Evolutionary conservation across 345 rosid species (phyloP).

Genomic region (Eutrema japonicum): DNA sequence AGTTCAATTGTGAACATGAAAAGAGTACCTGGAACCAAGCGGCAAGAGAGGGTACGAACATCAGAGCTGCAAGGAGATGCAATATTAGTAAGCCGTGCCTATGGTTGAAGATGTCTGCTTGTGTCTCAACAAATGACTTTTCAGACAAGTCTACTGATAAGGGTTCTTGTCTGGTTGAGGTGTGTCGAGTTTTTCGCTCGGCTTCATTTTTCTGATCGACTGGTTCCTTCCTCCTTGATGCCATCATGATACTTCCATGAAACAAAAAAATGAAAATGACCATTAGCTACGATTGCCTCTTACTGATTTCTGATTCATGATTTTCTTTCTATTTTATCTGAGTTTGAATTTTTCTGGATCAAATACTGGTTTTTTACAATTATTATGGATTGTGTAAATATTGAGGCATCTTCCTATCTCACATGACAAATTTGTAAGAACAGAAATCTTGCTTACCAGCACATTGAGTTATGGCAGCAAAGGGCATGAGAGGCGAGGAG

Average conservation of each 20-base stretch:
- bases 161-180: slow-evolving; percentile 46
- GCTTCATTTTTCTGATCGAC: slow-evolving; percentile 49
- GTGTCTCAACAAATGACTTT: slow-evolving; percentile 72
- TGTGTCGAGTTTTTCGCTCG: slow-evolving; percentile 48
- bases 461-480: slow-evolving; percentile 78
- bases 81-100: slow-evolving; percentile 78
- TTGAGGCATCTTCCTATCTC: not conserved
- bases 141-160: slow-evolving; percentile 47
- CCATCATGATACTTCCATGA: slow-evolving; percentile 65
- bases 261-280: slow-evolving; percentile 31
- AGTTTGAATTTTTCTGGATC: not conserved
- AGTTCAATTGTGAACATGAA: not conserved
- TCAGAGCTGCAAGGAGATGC: slow-evolving; percentile 76
- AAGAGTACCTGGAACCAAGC: slow-evolving; percentile 91
- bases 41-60: slow-evolving; percentile 87
- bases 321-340: not conserved
- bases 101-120: slow-evolving; percentile 81
- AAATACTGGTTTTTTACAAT: not conserved
- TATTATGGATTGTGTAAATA: not conserved
- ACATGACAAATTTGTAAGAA: slow-evolving; percentile 11
- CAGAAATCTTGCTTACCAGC: slow-evolving; percentile 56
- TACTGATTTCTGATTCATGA: slow-evolving; percentile 23
- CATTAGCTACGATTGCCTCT: slow-evolving; percentile 42
- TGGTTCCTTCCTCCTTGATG: slow-evolving; percentile 63
- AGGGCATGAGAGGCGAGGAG: slow-evolving; percentile 67